Base-by-base conservation (phyloP, 1,139 yeast species). In the Magnusiomyces magnusii region DNA sequence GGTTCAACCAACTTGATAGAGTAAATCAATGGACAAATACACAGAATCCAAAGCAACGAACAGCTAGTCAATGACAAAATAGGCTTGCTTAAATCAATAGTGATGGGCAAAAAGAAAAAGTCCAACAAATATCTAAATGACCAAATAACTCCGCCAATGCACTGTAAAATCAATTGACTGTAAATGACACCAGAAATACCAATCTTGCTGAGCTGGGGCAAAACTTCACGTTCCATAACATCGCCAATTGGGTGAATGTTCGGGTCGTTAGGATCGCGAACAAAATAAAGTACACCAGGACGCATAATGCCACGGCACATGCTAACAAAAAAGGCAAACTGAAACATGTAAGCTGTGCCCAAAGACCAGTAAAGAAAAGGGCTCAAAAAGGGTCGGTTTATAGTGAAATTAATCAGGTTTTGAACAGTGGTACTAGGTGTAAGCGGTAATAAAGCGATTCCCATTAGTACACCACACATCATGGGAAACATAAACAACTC, bases 221-320 rank as follows among this genome's bases (percentile, higher is more conserved):
- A 64, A 66, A 92, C 78, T 0, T 96, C 89, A 64, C 87, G 84
- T 58, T 87, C 86, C 62, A 93, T 74, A 0, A 96, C 95, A 69
- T 92, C 97, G 65, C 90, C 93, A 53, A 93, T 80, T n/a, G 95
- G 81, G 63, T 93, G 83, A 51, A 91, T 85, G 66, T 90, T 87
- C 36, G 96, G 97, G 69, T 93, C 97, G 66, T 92, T 97, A 1
- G 97, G 97, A 39, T 96, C 91, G 64, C 97, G 80, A 60, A 95
- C 88, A 73, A 95, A 93, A 72, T 84, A 93, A 52, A 93, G 76
- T 1, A 90, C 96, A 5, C 99, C 99, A 0, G 89, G 86, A 58
- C 99, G 81, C 64, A 93, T 79, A 51, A 91, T 84, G 51, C 80
- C 76, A 63, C 99, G 79, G 42, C 86, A 80, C 90, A 91, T 86